Evolutionary conservation across 768 basidiomycete genomes (phyloP), one percentile per base, ranked within the genome.

Genomic region (Calocybe indica): DNA sequence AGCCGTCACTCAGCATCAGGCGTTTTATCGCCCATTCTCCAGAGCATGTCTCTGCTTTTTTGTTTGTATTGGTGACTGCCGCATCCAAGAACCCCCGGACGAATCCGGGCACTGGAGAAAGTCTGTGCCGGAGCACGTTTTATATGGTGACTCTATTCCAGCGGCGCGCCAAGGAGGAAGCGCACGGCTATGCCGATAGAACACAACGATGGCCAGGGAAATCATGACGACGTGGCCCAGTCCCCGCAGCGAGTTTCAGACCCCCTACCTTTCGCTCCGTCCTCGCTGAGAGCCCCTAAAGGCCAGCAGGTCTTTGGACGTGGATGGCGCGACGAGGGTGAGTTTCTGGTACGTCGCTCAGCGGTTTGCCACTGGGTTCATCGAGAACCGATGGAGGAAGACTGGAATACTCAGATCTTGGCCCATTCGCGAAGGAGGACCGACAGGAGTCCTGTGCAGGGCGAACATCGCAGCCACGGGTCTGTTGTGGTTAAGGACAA

Each of bases 321-420:
- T 22, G 22, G 22, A 50, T 52, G 57, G 58, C 50, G 53, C 49
- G 55, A 55, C 28, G 37, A 53, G 52, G 67, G 58, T 65, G 69
- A 53, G 65, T 86, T 76, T 82, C 83, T 83, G 82, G 80, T 86
- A 77, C 75, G 79, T 64, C 73, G 75, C 74, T 55, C 69, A 71
- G 68, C 29, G 56, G 61, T 58, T 83, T 75, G 75, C 64, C 67
- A 66, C 74, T 67, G 69, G 79, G 64, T 75, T 71, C 83, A 55
- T 76, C 79, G 72, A 79, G 78, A 69, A 75, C 67, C 80, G 56
- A 74, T 79, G 76, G 48, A 72, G 74, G 75, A 74, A 76, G 79
- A 78, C 67, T 78, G 50, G 58, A 79, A 80, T 76, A 65, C 82
- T 85, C 84, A 83, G 83, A 85, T 83, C 82, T 86, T 86, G 72